phyloP scores from a whole-genome alignment of 495 filamentous ascomycete species.

The Penicillium steckii region DNA sequence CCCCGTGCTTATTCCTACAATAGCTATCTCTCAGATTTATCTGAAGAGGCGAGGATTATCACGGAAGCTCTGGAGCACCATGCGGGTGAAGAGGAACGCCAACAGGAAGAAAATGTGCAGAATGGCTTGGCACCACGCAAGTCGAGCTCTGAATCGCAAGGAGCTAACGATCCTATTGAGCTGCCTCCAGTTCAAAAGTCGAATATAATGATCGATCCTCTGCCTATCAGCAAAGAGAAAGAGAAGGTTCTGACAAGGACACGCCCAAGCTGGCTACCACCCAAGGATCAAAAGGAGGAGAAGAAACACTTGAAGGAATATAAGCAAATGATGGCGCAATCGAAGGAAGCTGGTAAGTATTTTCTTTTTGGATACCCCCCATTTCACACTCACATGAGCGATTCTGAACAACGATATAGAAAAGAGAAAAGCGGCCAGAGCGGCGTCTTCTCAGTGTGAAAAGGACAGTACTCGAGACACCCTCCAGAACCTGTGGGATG shows the following conservation, averaged over 20 bases:
- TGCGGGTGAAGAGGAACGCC: slow-evolving; percentile 61
- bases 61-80: slow-evolving; percentile 88
- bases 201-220: slow-evolving; percentile 93
- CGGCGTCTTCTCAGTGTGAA: slow-evolving; percentile 50
- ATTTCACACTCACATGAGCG: not conserved
- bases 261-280: slow-evolving; percentile 91
- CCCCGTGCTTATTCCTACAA: slow-evolving; percentile 84
- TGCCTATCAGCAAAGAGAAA: slow-evolving; percentile 96
- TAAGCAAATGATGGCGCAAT: slow-evolving; percentile 85
- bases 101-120: slow-evolving; percentile 50
- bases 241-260: slow-evolving; percentile 88
- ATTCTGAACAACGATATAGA: slow-evolving; percentile 29
- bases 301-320: slow-evolving; percentile 89
- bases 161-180: slow-evolving; percentile 55
- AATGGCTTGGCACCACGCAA: slow-evolving; percentile 43
- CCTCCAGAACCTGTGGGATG: slow-evolving; percentile 78
- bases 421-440: slow-evolving; percentile 48
- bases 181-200: slow-evolving; percentile 81
- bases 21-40: slow-evolving; percentile 72
- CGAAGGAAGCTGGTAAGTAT: slow-evolving; percentile 65
- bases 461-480: slow-evolving; percentile 66
- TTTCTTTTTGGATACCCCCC: not conserved
- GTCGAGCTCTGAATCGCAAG: slow-evolving; percentile 53
- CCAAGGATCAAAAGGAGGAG: slow-evolving; percentile 91
- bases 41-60: slow-evolving; percentile 82